Evolutionary conservation across 1,284 basidiomycete genomes (phyloP).

Genomic region (Ustilago xerochloae): DNA sequence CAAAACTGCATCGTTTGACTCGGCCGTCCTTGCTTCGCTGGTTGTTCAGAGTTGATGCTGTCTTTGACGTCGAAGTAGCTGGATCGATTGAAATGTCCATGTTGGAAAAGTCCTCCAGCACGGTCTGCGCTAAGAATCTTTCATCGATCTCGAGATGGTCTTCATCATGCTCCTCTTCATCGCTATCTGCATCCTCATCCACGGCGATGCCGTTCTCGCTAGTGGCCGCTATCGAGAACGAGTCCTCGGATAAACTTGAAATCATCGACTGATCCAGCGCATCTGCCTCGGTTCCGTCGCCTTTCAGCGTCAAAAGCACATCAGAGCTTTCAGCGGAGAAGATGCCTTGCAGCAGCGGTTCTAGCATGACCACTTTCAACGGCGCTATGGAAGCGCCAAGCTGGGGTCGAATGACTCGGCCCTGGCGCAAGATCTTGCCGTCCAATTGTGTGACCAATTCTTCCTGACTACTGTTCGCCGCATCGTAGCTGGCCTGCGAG

Average conservation of each 20-base stretch:
- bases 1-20: constrained; percentile 21
- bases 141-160: constrained; percentile 54
- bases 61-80: neutral
- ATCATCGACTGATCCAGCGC: constrained; percentile 26
- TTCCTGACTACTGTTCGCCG: constrained; percentile 24
- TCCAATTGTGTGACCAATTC: constrained; percentile 30
- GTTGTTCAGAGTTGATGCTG: neutral
- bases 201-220: constrained; percentile 10
- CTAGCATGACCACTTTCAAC: constrained; percentile 53
- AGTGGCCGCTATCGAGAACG: constrained; percentile 21
- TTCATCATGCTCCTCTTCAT: constrained; percentile 32
- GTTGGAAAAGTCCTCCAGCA: constrained; percentile 50
- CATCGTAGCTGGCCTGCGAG: constrained; percentile 31
- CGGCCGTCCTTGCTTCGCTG: constrained; percentile 12
- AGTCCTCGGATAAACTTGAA: constrained; percentile 25
- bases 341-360: constrained; percentile 60
- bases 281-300: constrained; percentile 18
- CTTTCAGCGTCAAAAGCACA: constrained; percentile 43
- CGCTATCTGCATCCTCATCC: constrained; percentile 15
- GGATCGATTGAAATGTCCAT: constrained; percentile 41
- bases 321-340: constrained; percentile 36
- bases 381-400: constrained; percentile 2
- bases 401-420: constrained; percentile 29
- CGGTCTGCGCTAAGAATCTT: constrained; percentile 55
- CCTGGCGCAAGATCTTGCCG: constrained; percentile 49